Percentiles rank a stretch among this genome's conserved stretches.
These are phyloP conservation scores for Colletotrichum limetticola DNA, from an alignment of 2,329 filamentous ascomycete genomes.

Conservation along the genomic window DNA sequence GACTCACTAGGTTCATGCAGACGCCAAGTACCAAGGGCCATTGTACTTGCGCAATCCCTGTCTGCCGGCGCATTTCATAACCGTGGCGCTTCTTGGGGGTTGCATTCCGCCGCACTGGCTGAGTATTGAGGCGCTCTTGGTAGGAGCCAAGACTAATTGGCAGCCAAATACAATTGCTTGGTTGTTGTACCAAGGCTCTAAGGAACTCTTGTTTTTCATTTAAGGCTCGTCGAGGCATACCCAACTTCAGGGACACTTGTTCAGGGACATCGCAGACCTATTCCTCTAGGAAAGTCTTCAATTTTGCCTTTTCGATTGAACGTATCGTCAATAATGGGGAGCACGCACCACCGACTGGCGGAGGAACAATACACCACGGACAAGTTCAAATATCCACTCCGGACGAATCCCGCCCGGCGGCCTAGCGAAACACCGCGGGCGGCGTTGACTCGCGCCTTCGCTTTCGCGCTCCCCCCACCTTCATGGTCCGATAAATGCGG, in stretches of 20 bases:
- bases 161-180: not conserved
- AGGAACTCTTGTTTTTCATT: not conserved
- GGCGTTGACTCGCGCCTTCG: constrained; percentile 15
- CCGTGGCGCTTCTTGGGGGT: not conserved
- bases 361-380: constrained; percentile 21
- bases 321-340: too few species aligned
- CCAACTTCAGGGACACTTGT: not conserved
- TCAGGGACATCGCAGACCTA: not conserved
- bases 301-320: too few species aligned
- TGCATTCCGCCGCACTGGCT: not conserved
- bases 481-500: constrained; percentile 5
- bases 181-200: not conserved
- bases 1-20: too few species aligned
- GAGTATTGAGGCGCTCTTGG: not conserved
- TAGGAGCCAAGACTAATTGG: not conserved
- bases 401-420: not conserved
- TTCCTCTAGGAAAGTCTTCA: not conserved
- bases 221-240: not conserved
- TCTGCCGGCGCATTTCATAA: not conserved
- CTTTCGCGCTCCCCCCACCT: constrained; percentile 8
- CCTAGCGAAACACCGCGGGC: constrained; percentile 26
- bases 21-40: not conserved
- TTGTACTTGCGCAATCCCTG: not conserved
- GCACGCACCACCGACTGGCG: not conserved
- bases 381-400: not conserved